Conservation (phyloP, 129 eudicot genomes). For the Flaveria sonorensis region DNA sequence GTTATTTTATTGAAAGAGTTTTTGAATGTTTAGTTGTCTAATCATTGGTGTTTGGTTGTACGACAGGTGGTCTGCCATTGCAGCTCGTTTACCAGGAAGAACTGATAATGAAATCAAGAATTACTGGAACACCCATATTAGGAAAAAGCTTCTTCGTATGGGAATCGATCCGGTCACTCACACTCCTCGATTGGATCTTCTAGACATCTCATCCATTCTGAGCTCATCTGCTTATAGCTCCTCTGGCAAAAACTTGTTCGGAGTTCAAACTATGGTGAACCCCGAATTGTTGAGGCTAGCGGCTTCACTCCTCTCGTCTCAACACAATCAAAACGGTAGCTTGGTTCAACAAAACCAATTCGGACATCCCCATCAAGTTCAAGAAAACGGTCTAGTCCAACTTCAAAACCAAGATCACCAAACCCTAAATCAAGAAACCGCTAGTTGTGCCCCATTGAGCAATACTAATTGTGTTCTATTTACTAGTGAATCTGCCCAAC, state of each 20-base stretch:
- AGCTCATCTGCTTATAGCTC: constrained; percentile 14
- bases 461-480: constrained; percentile 35
- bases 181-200: constrained; percentile 66
- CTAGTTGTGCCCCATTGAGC: constrained; percentile 37
- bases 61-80: constrained; percentile 78
- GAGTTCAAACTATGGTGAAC: constrained; percentile 55
- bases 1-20: constrained; percentile 6
- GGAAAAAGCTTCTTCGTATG: constrained; percentile 77
- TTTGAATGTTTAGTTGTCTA: constrained; percentile 15
- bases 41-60: constrained; percentile 11
- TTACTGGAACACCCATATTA: constrained; percentile 83
- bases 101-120: constrained; percentile 91
- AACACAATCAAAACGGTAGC: constrained; percentile 36
- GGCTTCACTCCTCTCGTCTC: constrained; percentile 62
- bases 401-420: constrained; percentile 51
- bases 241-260: constrained; percentile 42
- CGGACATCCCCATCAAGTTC: constrained; percentile 31
- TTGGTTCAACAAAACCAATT: constrained; percentile 33
- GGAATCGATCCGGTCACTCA: constrained; percentile 90
- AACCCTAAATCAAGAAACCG: constrained; percentile 41
- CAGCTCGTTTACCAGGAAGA: constrained; percentile 87
- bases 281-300: constrained; percentile 65
- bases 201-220: constrained; percentile 56
- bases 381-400: constrained; percentile 39
- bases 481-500: constrained; percentile 43